Evolutionary conservation across 345 rosid species (phyloP).

Genomic region (Turritis glabra): DNA sequence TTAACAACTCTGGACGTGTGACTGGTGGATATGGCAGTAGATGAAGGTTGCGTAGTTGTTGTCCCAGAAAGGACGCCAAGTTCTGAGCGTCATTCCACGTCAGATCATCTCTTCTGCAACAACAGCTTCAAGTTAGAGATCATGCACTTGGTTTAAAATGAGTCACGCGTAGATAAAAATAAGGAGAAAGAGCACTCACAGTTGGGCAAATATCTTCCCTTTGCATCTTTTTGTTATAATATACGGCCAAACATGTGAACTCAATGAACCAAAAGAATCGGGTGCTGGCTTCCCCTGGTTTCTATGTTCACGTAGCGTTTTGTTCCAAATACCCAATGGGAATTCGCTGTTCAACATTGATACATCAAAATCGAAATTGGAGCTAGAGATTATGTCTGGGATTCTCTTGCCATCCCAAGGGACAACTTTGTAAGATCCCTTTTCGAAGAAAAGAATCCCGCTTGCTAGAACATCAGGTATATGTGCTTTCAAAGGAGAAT

Average conservation of each 20-base stretch:
- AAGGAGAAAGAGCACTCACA: conserved; percentile 54
- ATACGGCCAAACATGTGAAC: conserved; percentile 73
- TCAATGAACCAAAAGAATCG: conserved; percentile 42
- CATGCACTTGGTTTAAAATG: conserved; percentile 12
- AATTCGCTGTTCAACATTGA: conserved; percentile 46
- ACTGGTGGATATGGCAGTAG: conserved; percentile 67
- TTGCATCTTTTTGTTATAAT: conserved; percentile 84
- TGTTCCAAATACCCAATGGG: conserved; percentile 83
- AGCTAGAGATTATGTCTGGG: conserved; percentile 56
- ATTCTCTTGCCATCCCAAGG: conserved; percentile 93
- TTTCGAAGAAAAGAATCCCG: conserved; percentile 71
- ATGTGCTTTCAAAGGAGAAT: conserved; percentile 60
- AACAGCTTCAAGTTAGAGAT: conserved; percentile 17
- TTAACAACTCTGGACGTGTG: conserved; percentile 40
- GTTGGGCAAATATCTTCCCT: conserved; percentile 80
- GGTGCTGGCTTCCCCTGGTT: conserved; percentile 47
- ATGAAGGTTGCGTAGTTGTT: conserved; percentile 79
- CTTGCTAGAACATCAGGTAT: conserved; percentile 79
- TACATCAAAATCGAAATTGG: conserved; percentile 48
- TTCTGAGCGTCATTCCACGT: conserved; percentile 57
- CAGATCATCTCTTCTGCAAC: conserved; percentile 76
- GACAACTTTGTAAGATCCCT: conserved; percentile 60
- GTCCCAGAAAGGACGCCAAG: conserved; percentile 77
- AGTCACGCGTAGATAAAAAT: background rate
- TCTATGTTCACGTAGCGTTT: conserved; percentile 59